Percentiles rank a stretch among this genome's conserved stretches.
Evolutionary conservation across 192 early-diverging fungal genomes (phyloP).

Genomic region (Linnemannia zychae): DNA sequence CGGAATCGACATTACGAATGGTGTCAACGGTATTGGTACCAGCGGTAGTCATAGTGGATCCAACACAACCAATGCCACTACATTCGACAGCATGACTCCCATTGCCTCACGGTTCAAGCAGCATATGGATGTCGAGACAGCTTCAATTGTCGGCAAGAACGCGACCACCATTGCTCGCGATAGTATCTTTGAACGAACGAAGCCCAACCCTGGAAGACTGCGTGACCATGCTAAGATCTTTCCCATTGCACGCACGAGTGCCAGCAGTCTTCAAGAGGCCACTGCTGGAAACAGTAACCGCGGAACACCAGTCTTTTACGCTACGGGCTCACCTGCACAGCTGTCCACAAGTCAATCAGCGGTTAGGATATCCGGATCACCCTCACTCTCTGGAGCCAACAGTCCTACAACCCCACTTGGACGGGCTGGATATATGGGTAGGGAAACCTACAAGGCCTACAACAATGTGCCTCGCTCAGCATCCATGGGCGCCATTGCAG

Average conservation of each 20-base stretch:
- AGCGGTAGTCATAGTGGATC: neutral
- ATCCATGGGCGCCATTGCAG: slow-evolving; percentile 38
- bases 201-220: neutral
- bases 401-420: slow-evolving; percentile 29
- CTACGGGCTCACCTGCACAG: neutral
- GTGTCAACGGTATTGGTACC: neutral
- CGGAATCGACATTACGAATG: slow-evolving; percentile 27
- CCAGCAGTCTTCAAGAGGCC: slow-evolving; percentile 15
- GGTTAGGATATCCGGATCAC: slow-evolving; percentile 12
- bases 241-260: slow-evolving; percentile 3
- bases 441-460: slow-evolving; percentile 26
- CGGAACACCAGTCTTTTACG: slow-evolving; percentile 9
- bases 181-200: neutral
- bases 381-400: neutral
- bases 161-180: neutral
- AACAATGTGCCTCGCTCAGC: slow-evolving; percentile 20
- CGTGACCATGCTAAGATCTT: slow-evolving; percentile 49
- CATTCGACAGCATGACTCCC: neutral
- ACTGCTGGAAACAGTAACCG: slow-evolving; percentile 8
- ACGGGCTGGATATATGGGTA: slow-evolving; percentile 42
- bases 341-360: neutral
- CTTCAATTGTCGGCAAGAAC: neutral
- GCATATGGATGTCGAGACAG: neutral
- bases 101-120: neutral
- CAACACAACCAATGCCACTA: neutral